Base-by-base conservation (phyloP, 176 grass and related monocot genomes). In the Chloris gayana region DNA sequence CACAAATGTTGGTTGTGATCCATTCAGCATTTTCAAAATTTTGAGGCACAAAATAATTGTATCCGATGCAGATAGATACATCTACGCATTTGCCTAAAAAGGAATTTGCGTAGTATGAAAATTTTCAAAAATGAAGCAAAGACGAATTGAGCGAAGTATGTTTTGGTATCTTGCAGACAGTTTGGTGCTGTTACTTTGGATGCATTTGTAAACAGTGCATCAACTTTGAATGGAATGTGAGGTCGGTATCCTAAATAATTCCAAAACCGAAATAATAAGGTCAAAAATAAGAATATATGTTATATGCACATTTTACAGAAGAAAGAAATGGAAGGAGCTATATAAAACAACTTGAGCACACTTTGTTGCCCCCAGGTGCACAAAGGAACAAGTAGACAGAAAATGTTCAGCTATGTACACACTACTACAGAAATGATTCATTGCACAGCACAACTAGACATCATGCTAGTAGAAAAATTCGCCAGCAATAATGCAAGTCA, bases 391-490 rank as follows among this genome's bases (percentile, higher is more conserved):
- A 60, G 18, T 30, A 45, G 17, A 47, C 26, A 47, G n/a, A 41
- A 60, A 27, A 31, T 29, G 49, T 13, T 18, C 14, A 38, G 25
- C 72, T 33, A 69, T 14, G 26, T 61, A 58, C 72, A 77, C 0
- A 47, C 44, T 49, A 47, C 31, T 38, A 69, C 35, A 70, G 3
- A 58, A 11, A 54, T 21, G 29, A 29, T 60, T 27, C 53, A 61
- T 9, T 30, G 9, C 24, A 70, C 9, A 38, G 38, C 53, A 24
- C 18, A 70, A 22, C 54, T 5, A 41, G 69, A 54, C 21, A 34
- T 34, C 53, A 30, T 33, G 64, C 51, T 37, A 22, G 62, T 69
- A 22, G 51, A 64, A 78, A 85, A 77, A 77, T 70, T 70, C 27
- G 77, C 73, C 50, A 84, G 50, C 73, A 69, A 61, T 57, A 53